Evolutionary conservation across 2,329 filamentous ascomycete genomes (phyloP), one percentile per base, ranked within the genome.

Genomic region (Thielaviopsis populi): DNA sequence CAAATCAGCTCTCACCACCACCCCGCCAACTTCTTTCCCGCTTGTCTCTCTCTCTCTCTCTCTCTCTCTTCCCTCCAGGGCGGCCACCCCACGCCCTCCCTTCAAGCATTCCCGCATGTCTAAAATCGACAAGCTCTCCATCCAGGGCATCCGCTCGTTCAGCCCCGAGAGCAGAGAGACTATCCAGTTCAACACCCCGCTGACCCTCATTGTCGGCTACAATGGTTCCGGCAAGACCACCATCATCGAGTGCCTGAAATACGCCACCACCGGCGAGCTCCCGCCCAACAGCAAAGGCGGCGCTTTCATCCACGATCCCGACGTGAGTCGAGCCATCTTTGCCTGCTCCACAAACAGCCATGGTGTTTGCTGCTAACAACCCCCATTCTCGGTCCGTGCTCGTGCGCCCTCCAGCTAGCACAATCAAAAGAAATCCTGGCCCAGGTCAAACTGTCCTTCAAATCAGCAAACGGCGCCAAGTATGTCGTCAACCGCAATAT

Each of bases 181-280:
- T 43, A 95, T 97, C 67, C 81, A 87, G 69, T 97, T 99, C 73
- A 85, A 91, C 68, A 87, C 89, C 0, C 95, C 94, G 30, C 80
- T 99, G 64, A 99, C 94, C 13, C 81, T 99, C 67, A 99, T 99
- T 69, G 95, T 99, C 65, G 94, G 94, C 65, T 89, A 91, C 75
- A 99, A 99, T 77, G 94, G 94, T 63, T 97, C 92, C 0, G 94
- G 94, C 67, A 99, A 99, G 77, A 99, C 94, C 10, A 97, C 94
- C 65, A 96, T 99, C 72, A 99, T 99, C 75, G 94, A 99, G 75
- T 95, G 91, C 73, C 87, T 99, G 71, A 96, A 96, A 73, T 99
- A 96, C 84, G 91, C 89, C 62, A 96, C 95, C 19, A 96, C 91
- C 7, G 95, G 94, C 64, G 88, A 95, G 70, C 82, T 95, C 59